Conservation (phyloP, 2,329 filamentous ascomycete species). For the Hypoxylon sp. region DNA sequence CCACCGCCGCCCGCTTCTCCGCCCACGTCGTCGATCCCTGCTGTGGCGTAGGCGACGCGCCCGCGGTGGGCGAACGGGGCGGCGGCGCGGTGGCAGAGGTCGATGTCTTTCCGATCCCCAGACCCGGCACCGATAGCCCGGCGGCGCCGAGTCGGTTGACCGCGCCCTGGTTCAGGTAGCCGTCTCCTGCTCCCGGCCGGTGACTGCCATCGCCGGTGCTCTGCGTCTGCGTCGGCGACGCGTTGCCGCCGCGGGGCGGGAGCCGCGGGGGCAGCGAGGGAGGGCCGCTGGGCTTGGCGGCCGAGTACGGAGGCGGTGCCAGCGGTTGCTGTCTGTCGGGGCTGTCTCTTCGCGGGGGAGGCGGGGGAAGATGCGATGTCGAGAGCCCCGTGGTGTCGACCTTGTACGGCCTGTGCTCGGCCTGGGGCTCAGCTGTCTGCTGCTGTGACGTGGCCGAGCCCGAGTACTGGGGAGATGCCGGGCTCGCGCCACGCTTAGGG, state of each 20-base stretch:
- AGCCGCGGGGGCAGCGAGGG: conserved; percentile 72
- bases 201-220: conserved; percentile 37
- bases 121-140: conserved; percentile 78
- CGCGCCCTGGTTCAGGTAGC: conserved; percentile 63
- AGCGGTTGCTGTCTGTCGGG: conserved; percentile 43
- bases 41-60: conserved; percentile 39
- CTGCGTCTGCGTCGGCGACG: conserved; percentile 53
- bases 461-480: background rate
- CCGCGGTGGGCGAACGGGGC: conserved; percentile 42
- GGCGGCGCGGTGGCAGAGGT: conserved; percentile 44
- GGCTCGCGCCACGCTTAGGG: conserved; percentile 64
- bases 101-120: conserved; percentile 72
- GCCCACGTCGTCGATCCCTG: conserved; percentile 62
- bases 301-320: conserved; percentile 41
- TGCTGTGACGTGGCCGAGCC: conserved; percentile 28
- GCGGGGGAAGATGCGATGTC: conserved; percentile 73
- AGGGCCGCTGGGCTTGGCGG: conserved; percentile 45
- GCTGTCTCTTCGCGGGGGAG: conserved; percentile 65
- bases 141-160: conserved; percentile 72
- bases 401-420: conserved; percentile 66
- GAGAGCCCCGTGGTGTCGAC: conserved; percentile 74
- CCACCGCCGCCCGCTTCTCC: conserved; percentile 70
- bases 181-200: conserved; percentile 29
- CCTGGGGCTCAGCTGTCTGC: conserved; percentile 51
- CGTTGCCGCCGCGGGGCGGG: conserved; percentile 65